Conservation (phyloP, 129 eudicot genomes). For the Erigeron canadensis region DNA sequence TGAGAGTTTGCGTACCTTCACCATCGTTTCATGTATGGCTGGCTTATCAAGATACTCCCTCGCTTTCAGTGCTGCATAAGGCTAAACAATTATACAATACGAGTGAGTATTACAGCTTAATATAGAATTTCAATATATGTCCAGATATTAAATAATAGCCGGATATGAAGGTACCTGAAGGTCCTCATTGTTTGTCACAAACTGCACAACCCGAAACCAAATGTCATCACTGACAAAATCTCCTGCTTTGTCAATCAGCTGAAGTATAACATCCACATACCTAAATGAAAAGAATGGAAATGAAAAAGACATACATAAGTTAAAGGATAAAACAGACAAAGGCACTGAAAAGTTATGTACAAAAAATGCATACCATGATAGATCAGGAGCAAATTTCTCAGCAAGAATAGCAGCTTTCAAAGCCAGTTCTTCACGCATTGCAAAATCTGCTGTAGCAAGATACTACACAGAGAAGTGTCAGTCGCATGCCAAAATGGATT, state of each 20-base stretch:
- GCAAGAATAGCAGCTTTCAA: conserved; percentile 98
- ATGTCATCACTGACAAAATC: conserved; percentile 99
- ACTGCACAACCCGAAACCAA: conserved; percentile 99
- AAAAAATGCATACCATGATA: conserved; percentile 74
- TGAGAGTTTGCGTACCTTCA: conserved; percentile 65
- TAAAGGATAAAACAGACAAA: conserved; percentile 1
- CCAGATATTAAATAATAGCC: background rate
- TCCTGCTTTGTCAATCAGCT: conserved; percentile 98
- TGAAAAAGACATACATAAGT: conserved; percentile 9
- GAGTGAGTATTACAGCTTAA: conserved; percentile 13
- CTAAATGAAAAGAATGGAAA: conserved; percentile 42
- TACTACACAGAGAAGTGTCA: conserved; percentile 58
- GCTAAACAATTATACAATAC: conserved; percentile 44
- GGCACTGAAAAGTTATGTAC: background rate
- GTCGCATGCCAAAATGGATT: background rate
- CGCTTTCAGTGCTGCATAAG: conserved; percentile 98
- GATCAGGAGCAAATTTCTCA: conserved; percentile 97
- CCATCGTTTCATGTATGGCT: conserved; percentile 99
- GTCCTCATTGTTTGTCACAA: conserved; percentile 98
- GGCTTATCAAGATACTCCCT: conserved; percentile 96
- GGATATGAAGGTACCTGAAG: conserved; percentile 61
- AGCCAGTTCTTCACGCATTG: conserved; percentile 98
- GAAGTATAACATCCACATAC: conserved; percentile 99
- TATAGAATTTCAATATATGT: background rate
- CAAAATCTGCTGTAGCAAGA: conserved; percentile 91